Conservation (phyloP, 179 eudicot species). For the Beta lomatogona region DNA sequence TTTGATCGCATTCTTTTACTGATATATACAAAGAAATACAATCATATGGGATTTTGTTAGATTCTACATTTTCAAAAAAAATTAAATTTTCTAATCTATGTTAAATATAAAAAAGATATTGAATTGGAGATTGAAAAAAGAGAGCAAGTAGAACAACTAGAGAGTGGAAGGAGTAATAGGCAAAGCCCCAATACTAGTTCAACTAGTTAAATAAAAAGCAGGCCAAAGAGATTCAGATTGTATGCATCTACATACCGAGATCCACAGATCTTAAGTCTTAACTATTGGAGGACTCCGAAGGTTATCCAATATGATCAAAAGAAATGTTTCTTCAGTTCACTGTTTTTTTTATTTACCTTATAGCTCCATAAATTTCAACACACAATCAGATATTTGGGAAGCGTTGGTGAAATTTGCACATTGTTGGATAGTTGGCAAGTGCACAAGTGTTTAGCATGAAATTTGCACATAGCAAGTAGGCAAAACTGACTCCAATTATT, state of each 20-base stretch:
- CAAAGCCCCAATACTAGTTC: not conserved
- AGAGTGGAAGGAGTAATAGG: not conserved
- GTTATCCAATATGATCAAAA: not conserved
- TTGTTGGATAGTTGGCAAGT: not conserved
- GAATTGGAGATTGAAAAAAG: too few species aligned
- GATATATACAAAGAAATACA: too few species aligned
- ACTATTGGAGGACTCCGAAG: not conserved
- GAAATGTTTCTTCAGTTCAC: not conserved
- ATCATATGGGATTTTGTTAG: too few species aligned
- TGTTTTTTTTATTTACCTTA: not conserved
- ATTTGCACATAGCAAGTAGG: conserved; percentile 8
- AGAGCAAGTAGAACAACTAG: too few species aligned
- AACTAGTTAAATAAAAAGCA: not conserved
- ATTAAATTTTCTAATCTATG: too few species aligned
- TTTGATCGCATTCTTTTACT: not conserved
- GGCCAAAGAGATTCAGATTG: not conserved
- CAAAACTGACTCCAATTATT: not conserved
- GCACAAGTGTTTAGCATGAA: not conserved
- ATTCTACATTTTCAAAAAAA: too few species aligned
- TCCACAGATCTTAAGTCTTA: not conserved
- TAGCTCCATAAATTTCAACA: not conserved
- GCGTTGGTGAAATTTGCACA: not conserved
- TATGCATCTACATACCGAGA: not conserved
- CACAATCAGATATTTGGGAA: not conserved
- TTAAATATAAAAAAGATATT: too few species aligned